Evolutionary conservation across 164 flowering plant genomes (phyloP).

Genomic region (grape (Vitis vinifera)): ASM3070453v1 NC_081819.1:14538001-14538500

Average conservation of each 20-base stretch:
- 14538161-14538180: too few species aligned
- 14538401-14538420: background rate
- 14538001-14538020: too few species aligned
- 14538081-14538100: too few species aligned
- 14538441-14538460: slow-evolving; percentile 7
- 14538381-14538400: background rate
- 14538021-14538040: too few species aligned
- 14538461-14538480: slow-evolving; percentile 97
- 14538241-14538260: background rate
- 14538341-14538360: slow-evolving; percentile 73
- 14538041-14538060: too few species aligned
- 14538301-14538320: slow-evolving; percentile 66
- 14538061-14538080: too few species aligned
- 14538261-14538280: background rate
- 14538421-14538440: slow-evolving; percentile 1
- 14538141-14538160: too few species aligned
- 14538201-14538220: too few species aligned
- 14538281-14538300: slow-evolving; percentile 10
- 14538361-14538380: background rate
- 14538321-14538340: slow-evolving; percentile 79
- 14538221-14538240: too few species aligned
- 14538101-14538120: too few species aligned
- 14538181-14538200: too few species aligned
- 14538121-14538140: too few species aligned
- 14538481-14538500: slow-evolving; percentile 98